A percentile compares a stretch with the other conserved stretches of the same genome.
phyloP scores from a whole-genome alignment of 352 stramenopile species.

The Globisporangium emineosum region DNA sequence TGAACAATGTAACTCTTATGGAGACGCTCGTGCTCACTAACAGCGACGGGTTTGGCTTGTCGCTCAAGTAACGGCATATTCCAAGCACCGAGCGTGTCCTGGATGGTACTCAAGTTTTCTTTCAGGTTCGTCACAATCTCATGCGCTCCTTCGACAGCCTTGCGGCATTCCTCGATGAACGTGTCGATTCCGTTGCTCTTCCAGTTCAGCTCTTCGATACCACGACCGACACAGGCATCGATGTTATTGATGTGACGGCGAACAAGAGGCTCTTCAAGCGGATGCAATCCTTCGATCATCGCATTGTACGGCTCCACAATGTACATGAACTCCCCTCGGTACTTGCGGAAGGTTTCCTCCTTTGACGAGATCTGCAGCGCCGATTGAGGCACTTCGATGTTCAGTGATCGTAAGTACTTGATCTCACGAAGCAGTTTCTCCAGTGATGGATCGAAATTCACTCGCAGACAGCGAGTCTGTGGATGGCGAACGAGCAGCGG shows the following conservation, averaged over 20 bases:
- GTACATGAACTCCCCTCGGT: slow-evolving; percentile 95
- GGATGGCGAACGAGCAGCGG: slow-evolving; percentile 89
- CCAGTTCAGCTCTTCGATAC: slow-evolving; percentile 96
- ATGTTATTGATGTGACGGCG: slow-evolving; percentile 96
- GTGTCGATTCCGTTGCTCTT: slow-evolving; percentile 89
- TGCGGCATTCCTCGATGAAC: slow-evolving; percentile 93
- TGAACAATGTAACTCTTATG: slow-evolving; percentile 93
- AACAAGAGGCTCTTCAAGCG: slow-evolving; percentile 96
- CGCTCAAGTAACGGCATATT: slow-evolving; percentile 92
- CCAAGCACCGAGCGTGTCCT: slow-evolving; percentile 92
- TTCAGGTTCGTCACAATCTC: slow-evolving; percentile 96
- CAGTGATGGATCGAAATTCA: slow-evolving; percentile 98
- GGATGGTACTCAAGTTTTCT: slow-evolving; percentile 94
- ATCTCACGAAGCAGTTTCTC: slow-evolving; percentile 97
- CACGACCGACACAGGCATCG: slow-evolving; percentile 90
- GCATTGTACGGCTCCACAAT: slow-evolving; percentile 98
- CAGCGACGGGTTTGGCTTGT: slow-evolving; percentile 94
- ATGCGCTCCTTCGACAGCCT: slow-evolving; percentile 84
- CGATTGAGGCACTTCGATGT: slow-evolving; percentile 92
- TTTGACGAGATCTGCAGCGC: slow-evolving; percentile 95
- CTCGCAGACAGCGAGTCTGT: slow-evolving; percentile 89
- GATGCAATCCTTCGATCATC: slow-evolving; percentile 95
- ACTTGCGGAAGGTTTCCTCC: slow-evolving; percentile 95
- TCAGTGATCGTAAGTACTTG: slow-evolving; percentile 96
- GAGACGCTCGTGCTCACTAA: slow-evolving; percentile 95